Evolutionary conservation across 768 basidiomycete genomes (phyloP), one percentile per base, ranked within the genome.

Genomic region (Psilocybe cubensis): DNA sequence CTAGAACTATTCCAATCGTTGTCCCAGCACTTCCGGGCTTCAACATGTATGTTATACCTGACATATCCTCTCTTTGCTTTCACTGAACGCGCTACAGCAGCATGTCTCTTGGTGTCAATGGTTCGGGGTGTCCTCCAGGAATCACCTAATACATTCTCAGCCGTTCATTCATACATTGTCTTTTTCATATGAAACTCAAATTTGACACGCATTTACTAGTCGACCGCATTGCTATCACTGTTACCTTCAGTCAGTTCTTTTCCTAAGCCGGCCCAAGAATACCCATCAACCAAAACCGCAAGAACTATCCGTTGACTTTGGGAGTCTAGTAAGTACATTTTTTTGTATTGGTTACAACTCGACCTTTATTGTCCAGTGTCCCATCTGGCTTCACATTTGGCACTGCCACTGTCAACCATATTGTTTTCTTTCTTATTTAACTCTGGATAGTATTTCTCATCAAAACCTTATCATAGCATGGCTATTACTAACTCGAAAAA

Each of bases 401-500:
- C 18, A 52, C 68, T 46, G 63, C 66, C 27, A 63, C 54, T 11
- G 61, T 67, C 48, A 65, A 66, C 49, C 66, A 67, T 44, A 65
- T 66, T 47, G 52, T 28, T 6, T 4, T 40, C 23, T 49, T 33
- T 42, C 17, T 4, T 28, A 27, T 23, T 6, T 23, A 20, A 46
- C 20, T 6, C 17, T 8, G 14, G 14, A 10, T 46, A 29, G 42
- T 49, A 49, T 18, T 45, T n/a, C n/a, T n/a, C n/a, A n/a, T n/a
- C n/a, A n/a, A 47, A 5, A 6, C 12, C 11, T 53, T 28, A 14
- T 21, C 14, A 17, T 14, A 67, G 63, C 66, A 65, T 31, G 66
- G 66, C 24, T 70, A 66, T 52, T 67, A 70, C 52, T 65, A 70
- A 49, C 61, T 68, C 25, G 68, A 68, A 44, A 56, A 44, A 25